A percentile compares a stretch with the other conserved stretches of the same genome.
These are phyloP conservation scores for Paecilomyces sp. DNA, from an alignment of 2,329 filamentous ascomycete genomes.

Conservation along the genomic window DNA sequence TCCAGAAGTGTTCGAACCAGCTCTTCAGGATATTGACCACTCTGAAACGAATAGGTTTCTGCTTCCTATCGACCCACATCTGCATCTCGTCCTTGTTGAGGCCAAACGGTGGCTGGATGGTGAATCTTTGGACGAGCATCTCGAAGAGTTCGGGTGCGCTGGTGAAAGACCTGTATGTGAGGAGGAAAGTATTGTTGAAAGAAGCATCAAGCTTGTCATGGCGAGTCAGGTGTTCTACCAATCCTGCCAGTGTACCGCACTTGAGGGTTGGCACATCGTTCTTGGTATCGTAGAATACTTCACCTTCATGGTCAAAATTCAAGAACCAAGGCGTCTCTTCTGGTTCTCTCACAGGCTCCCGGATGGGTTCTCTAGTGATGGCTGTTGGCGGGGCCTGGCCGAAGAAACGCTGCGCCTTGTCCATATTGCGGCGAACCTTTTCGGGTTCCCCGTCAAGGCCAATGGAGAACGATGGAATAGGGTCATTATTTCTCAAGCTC, in stretches of 20 bases:
- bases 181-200: constrained; percentile 95
- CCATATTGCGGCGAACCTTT: constrained; percentile 37
- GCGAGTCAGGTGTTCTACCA: constrained; percentile 91
- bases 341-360: constrained; percentile 42
- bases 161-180: constrained; percentile 95
- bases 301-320: constrained; percentile 76
- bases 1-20: constrained; percentile 99
- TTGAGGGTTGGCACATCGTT: constrained; percentile 68
- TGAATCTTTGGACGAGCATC: constrained; percentile 83
- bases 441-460: constrained; percentile 28
- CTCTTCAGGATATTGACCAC: constrained; percentile 97
- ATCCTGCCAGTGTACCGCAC: constrained; percentile 77
- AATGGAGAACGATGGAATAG: constrained; percentile 33
- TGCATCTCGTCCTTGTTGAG: constrained; percentile 71
- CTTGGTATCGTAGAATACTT: constrained; percentile 86
- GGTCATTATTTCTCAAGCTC: constrained; percentile 28
- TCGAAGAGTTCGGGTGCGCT: constrained; percentile 86
- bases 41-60: constrained; percentile 90
- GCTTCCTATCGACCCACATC: constrained; percentile 85
- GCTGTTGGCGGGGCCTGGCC: constrained; percentile 38
- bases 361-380: constrained; percentile 28
- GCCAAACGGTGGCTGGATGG: constrained; percentile 81
- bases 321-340: constrained; percentile 82
- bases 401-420: constrained; percentile 43
- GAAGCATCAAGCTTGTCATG: constrained; percentile 92